These are phyloP conservation scores for Corchorus olitorius DNA, from an alignment of 345 rosid species.

Conservation along the genomic window DNA sequence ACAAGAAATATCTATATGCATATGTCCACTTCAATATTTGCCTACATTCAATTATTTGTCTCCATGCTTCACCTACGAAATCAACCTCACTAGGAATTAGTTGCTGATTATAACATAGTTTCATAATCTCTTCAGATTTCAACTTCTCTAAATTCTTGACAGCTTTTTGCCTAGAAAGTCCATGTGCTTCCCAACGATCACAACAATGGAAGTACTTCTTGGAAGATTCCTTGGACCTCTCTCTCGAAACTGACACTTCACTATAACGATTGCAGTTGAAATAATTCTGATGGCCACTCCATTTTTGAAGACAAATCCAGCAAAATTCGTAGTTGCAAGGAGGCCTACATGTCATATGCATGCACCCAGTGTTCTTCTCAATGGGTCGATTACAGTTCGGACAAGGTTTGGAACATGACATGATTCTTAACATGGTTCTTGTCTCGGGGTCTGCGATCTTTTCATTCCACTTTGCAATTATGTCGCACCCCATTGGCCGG, in stretches of 20 bases:
- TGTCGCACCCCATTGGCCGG: neutral
- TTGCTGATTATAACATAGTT: too few relatives aligned
- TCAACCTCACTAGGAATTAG: too few relatives aligned
- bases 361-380: neutral
- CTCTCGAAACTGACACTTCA: neutral
- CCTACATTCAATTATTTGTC: constrained; percentile 35
- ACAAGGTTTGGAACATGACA: neutral
- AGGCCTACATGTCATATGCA: neutral
- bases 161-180: neutral
- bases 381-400: neutral
- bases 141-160: neutral
- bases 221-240: neutral
- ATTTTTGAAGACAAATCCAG: neutral
- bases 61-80: constrained; percentile 27
- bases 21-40: constrained; percentile 36
- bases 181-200: neutral
- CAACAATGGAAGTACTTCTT: neutral
- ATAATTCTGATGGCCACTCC: neutral
- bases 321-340: neutral
- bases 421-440: neutral
- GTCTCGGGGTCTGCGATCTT: neutral
- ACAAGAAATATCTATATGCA: constrained; percentile 31
- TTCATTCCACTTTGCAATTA: neutral
- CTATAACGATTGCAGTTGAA: neutral
- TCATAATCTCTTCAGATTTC: neutral